Evolutionary conservation across 2,329 filamentous ascomycete species (phyloP).

Genomic region (Pseudogymnoascus sp.): DNA sequence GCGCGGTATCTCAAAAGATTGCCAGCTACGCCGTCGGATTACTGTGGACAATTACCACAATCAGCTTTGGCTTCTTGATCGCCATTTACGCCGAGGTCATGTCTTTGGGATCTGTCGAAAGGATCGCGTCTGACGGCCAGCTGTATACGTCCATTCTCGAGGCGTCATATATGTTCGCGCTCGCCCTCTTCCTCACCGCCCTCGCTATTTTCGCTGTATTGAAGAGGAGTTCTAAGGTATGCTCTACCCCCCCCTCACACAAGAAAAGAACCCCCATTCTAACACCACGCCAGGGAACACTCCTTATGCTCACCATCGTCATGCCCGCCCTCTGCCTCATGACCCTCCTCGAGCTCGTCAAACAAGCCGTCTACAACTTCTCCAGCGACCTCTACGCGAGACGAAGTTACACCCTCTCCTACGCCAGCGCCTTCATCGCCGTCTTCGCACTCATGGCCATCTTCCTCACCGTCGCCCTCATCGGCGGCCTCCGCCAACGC

Average conservation of each 20-base stretch:
- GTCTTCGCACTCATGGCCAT: background rate
- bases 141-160: background rate
- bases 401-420: background rate
- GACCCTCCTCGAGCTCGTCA: background rate
- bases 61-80: background rate
- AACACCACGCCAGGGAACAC: background rate
- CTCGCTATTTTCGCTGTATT: background rate
- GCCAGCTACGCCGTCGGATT: background rate
- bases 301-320: background rate
- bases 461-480: background rate
- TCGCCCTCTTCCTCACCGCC: background rate
- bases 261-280: background rate
- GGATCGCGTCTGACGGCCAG: background rate
- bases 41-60: background rate
- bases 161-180: background rate
- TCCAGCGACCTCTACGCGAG: background rate
- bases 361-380: background rate
- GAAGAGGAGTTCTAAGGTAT: background rate
- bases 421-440: background rate
- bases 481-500: background rate
- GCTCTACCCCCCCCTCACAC: background rate
- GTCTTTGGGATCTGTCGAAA: background rate
- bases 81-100: background rate
- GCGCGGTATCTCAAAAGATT: background rate
- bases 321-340: background rate